A percentile compares a stretch with the other conserved stretches of the same genome.
These are phyloP conservation scores for Candida chauliodis DNA, from an alignment of 805 yeast genomes.

Conservation along the genomic window DNA sequence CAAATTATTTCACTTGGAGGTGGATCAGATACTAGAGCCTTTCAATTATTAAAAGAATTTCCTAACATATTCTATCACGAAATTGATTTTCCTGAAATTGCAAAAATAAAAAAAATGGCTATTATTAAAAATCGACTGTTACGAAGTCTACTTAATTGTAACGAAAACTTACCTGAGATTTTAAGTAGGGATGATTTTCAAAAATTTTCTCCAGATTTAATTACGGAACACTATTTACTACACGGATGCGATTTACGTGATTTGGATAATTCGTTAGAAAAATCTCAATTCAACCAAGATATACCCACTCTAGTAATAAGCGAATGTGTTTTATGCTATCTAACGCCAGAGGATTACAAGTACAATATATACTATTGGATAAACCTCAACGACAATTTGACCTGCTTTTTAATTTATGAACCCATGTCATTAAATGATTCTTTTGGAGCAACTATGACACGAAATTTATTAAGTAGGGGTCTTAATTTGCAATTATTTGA, in stretches of 20 bases:
- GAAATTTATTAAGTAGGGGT: conserved; percentile 58
- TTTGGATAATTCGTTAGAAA: conserved; percentile 11
- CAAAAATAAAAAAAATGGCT: conserved; percentile 47
- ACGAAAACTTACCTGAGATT: conserved; percentile 2
- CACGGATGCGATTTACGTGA: conserved; percentile 53
- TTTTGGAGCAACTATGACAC: conserved; percentile 68
- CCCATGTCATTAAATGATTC: conserved; percentile 62
- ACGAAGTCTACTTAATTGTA: conserved; percentile 13
- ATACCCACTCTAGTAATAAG: conserved; percentile 62
- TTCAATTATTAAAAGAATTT: conserved; percentile 40
- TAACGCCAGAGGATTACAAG: conserved; percentile 48
- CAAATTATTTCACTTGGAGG: conserved; percentile 75
- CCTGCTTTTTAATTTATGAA: conserved; percentile 54
- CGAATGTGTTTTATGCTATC: conserved; percentile 76
- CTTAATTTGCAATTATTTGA: conserved; percentile 56
- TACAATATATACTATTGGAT: conserved; percentile 44
- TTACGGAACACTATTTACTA: conserved; percentile 45
- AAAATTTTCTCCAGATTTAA: conserved; percentile 24
- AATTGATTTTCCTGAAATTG: conserved; percentile 59
- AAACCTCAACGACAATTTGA: conserved; percentile 16
- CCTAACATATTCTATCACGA: conserved; percentile 47
- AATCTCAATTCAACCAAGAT: conserved; percentile 22
- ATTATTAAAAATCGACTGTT: conserved; percentile 22
- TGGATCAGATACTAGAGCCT: conserved; percentile 74
- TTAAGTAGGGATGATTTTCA: conserved; percentile 22